These are phyloP conservation scores for Blumeriella jaapii DNA, from an alignment of 2,329 filamentous ascomycete genomes.

Conservation along the genomic window DNA sequence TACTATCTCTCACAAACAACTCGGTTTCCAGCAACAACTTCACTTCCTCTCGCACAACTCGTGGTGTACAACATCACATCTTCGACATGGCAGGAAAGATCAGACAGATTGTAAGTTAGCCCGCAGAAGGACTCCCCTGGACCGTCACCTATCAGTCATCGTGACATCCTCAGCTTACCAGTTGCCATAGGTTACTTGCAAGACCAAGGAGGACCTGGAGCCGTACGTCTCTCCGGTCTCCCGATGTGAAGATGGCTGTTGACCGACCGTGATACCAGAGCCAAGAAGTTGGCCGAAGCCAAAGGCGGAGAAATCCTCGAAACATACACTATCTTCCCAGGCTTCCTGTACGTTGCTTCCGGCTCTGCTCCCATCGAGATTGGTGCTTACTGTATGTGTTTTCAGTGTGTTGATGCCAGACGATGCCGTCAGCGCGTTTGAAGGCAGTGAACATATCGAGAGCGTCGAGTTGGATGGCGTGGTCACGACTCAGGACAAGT, in stretches of 20 bases:
- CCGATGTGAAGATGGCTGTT: neutral
- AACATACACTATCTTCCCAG: slow-evolving; percentile 74
- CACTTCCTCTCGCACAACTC: no score
- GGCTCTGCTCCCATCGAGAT: neutral
- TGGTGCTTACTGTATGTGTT: neutral
- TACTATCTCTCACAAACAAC: no score
- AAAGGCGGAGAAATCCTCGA: slow-evolving; percentile 77
- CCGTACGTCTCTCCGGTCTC: slow-evolving; percentile 5
- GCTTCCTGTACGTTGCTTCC: slow-evolving; percentile 65
- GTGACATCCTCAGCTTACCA: no score
- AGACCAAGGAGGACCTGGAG: slow-evolving; percentile 6
- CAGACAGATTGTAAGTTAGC: slow-evolving; percentile 8
- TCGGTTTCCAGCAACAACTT: no score
- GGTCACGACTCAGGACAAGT: slow-evolving; percentile 58
- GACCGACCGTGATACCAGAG: slow-evolving; percentile 39
- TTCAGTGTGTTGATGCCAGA: slow-evolving; percentile 61
- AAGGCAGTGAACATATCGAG: slow-evolving; percentile 59
- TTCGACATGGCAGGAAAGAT: slow-evolving; percentile 10
- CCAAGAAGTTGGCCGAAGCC: slow-evolving; percentile 62
- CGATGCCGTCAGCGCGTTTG: slow-evolving; percentile 53
- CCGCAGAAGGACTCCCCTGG: neutral
- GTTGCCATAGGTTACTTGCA: slow-evolving; percentile 6
- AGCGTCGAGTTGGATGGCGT: slow-evolving; percentile 61
- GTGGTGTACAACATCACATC: no score
- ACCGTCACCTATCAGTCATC: no score